phyloP scores from a whole-genome alignment of 1,284 basidiomycete species.

The Fomitopsis schrenkii region DNA sequence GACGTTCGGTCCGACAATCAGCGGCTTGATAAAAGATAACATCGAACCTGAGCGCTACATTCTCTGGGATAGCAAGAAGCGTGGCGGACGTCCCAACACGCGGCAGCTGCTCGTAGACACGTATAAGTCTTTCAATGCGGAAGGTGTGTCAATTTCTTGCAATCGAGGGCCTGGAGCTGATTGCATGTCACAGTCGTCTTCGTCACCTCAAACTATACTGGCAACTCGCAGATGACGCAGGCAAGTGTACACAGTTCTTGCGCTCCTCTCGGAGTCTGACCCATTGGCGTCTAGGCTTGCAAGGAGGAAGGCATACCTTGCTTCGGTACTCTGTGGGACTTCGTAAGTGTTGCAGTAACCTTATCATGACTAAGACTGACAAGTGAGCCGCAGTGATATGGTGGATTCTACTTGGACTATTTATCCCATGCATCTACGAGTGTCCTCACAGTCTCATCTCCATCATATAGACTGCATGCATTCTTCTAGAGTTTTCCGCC shows the following conservation, averaged over 20 bases:
- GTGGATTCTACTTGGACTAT: too few relatives aligned
- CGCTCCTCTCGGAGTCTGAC: background rate
- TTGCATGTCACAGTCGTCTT: slow-evolving; percentile 54
- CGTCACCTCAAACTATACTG: slow-evolving; percentile 72
- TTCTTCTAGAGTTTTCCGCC: too few relatives aligned
- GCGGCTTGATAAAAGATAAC: slow-evolving; percentile 62
- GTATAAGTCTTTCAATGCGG: slow-evolving; percentile 63
- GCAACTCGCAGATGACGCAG: slow-evolving; percentile 71
- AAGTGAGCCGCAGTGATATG: background rate
- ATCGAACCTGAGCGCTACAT: slow-evolving; percentile 64
- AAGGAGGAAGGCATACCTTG: slow-evolving; percentile 68
- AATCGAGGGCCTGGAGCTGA: background rate
- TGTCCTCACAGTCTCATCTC: background rate
- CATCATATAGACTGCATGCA: background rate
- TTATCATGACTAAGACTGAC: background rate
- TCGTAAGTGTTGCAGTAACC: slow-evolving; percentile 38
- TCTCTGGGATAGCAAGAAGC: slow-evolving; percentile 70
- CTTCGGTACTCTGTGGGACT: slow-evolving; percentile 73
- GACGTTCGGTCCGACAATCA: slow-evolving; percentile 75
- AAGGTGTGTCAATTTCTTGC: slow-evolving; percentile 39
- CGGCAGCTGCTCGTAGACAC: slow-evolving; percentile 71
- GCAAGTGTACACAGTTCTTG: slow-evolving; percentile 12
- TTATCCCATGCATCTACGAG: background rate
- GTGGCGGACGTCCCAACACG: slow-evolving; percentile 70
- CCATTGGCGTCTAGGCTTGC: slow-evolving; percentile 42